Percentiles rank a stretch among this genome's conserved stretches.
These are phyloP conservation scores for Saccharomycopsis fodiens DNA, from an alignment of 805 yeast species.

Conservation along the genomic window DNA sequence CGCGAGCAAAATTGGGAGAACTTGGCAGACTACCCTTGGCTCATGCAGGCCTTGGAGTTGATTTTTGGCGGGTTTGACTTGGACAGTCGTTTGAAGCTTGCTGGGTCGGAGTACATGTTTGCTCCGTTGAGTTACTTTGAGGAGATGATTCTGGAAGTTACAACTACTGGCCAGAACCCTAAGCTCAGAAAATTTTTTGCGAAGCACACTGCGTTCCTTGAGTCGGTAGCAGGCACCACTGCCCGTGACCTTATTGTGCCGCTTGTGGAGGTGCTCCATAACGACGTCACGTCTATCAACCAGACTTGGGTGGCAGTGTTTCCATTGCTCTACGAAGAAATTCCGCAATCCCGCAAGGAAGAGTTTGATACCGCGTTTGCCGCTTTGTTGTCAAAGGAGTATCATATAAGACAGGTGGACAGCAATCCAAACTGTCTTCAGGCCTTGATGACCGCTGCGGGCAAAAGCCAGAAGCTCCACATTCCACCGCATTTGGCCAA, in stretches of 20 bases:
- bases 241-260: constrained; percentile 64
- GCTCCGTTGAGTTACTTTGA: constrained; percentile 40
- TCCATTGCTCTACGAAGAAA: constrained; percentile 68
- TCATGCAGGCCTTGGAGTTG: constrained; percentile 85
- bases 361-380: constrained; percentile 81
- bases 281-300: constrained; percentile 72
- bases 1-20: constrained; percentile 97
- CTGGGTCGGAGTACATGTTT: constrained; percentile 42
- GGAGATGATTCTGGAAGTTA: constrained; percentile 22
- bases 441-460: constrained; percentile 74
- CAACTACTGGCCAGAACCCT: constrained; percentile 20
- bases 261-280: constrained; percentile 71
- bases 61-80: constrained; percentile 69
- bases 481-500: constrained; percentile 92
- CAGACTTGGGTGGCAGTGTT: constrained; percentile 78
- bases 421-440: constrained; percentile 82
- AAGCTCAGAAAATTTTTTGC: constrained; percentile 25
- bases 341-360: constrained; percentile 71
- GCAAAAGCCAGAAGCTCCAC: constrained; percentile 61
- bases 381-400: constrained; percentile 77
- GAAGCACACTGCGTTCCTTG: constrained; percentile 30
- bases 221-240: constrained; percentile 28
- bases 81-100: constrained; percentile 38
- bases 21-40: constrained; percentile 88
- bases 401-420: constrained; percentile 82